Evolutionary conservation across 2,329 filamentous ascomycete species (phyloP).

Genomic region (Verticillium nubilum): DNA sequence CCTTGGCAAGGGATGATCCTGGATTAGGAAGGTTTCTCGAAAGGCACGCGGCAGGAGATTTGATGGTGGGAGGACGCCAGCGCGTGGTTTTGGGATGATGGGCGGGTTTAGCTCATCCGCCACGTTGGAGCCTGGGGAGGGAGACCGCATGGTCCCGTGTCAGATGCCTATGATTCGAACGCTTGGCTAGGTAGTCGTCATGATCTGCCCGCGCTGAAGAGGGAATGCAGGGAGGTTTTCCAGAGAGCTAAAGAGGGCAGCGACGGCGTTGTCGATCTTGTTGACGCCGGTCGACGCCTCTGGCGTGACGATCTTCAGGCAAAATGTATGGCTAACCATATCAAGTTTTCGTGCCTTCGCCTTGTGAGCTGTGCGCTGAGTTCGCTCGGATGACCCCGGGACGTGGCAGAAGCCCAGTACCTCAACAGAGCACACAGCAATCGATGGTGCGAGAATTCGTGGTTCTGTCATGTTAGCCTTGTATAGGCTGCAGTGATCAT

Average conservation of each 20-base stretch:
- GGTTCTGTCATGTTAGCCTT: no score
- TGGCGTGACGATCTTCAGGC: neutral
- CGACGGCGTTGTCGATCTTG: neutral
- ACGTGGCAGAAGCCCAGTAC: no score
- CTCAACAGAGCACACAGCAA: no score
- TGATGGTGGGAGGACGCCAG: neutral
- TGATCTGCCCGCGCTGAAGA: neutral
- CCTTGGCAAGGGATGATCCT: no score
- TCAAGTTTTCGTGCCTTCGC: neutral
- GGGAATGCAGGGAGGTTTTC: neutral
- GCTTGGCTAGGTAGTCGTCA: neutral
- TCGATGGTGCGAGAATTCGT: no score
- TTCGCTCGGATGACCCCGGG: no score
- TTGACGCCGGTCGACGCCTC: neutral
- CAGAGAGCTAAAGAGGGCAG: neutral
- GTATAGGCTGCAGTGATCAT: no score
- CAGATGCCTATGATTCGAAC: neutral
- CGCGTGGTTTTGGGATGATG: neutral
- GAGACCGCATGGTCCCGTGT: no score
- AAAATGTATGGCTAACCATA: neutral
- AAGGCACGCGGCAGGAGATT: no score
- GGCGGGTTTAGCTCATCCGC: neutral
- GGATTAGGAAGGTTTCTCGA: no score
- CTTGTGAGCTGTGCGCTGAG: no score
- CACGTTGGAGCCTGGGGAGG: neutral